A percentile compares a stretch with the other conserved stretches of the same genome.
Conservation (phyloP, 2,329 filamentous ascomycete species). For the Monilinia laxa region DNA sequence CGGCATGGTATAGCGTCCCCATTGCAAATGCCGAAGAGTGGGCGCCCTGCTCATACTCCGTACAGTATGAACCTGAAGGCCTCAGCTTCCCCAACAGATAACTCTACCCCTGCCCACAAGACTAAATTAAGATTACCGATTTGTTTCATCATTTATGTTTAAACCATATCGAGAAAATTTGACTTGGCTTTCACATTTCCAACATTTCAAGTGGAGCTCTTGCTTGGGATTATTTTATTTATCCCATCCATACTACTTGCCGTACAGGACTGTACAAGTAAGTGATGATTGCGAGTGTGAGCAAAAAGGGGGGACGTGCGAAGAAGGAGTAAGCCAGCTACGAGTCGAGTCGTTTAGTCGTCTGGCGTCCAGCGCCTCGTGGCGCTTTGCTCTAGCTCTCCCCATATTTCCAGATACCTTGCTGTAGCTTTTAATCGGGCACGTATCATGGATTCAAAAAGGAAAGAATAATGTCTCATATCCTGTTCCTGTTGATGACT, state of each 20-base stretch:
- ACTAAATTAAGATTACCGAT: constrained; percentile 6
- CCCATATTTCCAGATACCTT: constrained; percentile 13
- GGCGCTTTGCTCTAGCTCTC: constrained; percentile 5
- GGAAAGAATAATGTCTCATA: constrained; percentile 7
- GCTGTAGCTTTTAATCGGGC: not conserved
- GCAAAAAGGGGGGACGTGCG: constrained; percentile 15
- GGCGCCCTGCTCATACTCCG: not conserved
- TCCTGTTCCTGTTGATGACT: constrained; percentile 14
- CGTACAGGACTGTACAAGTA: not conserved
- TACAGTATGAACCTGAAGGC: constrained; percentile 1
- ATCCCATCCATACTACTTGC: too few relatives aligned
- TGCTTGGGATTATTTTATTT: not conserved
- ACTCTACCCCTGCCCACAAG: constrained; percentile 4
- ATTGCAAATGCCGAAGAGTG: constrained; percentile 17
- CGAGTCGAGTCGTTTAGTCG: constrained; percentile 9
- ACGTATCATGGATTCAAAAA: not conserved
- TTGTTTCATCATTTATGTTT: not conserved
- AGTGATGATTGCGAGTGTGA: not conserved
- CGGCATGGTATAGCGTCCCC: not conserved
- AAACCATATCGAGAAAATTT: not conserved
- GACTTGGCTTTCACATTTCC: not conserved
- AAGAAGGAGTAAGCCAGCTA: constrained; percentile 11
- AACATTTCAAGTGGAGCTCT: not conserved
- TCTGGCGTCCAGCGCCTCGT: constrained; percentile 7
- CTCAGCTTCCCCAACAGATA: not conserved